Evolutionary conservation across 345 rosid genomes (phyloP), one percentile per base, ranked within the genome.

Genomic region (Reutealis trisperma): DNA sequence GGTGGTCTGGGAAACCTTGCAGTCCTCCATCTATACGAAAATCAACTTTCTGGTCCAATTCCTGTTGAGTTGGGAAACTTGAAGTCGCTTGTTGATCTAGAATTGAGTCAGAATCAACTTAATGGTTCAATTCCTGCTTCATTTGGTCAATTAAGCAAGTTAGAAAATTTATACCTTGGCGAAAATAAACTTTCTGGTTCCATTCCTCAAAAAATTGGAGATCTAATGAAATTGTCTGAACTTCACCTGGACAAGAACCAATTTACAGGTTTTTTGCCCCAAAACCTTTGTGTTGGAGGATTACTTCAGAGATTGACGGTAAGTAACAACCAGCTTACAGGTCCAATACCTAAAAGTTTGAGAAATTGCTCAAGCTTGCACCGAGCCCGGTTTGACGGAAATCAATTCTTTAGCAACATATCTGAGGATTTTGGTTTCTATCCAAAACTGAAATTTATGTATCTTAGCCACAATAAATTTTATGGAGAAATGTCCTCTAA

Each of bases 271-370:
- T 16, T 4, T 14, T 25, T 86, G 27, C 84, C 86, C 12, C 18
- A 63, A 27, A 68, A 59, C 22, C 19, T 84, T 27, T 84, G 84
- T 42, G 30, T 2, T 1, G 68, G 74, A 4, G 37, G 72, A 37
- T 8, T 9, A 5, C 82, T 86, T 25, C 12, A 19, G 8, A 6
- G 9, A 0, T 74, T 82, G 6, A 0, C 24, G 0, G 79, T 61
- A 0, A 6, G 0, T 32, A 9, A 62, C 57, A 87, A 85, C 63
- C 42, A 21, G 11, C 67, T 85, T n/a, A 5, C 34, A 1, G 86
- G 88, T 37, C 52, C 72, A 1, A 75, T 83, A 3, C 90, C 90
- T 3, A 66, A 18, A 51, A 70, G 84, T 54, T 79, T 84, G 72
- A 84, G 64, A 70, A 63, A 72, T 45, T 87, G 86, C 63, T 47